Base-by-base conservation (phyloP, 2,329 filamentous ascomycete species). In the Pestalotiopsis sp. region DNA sequence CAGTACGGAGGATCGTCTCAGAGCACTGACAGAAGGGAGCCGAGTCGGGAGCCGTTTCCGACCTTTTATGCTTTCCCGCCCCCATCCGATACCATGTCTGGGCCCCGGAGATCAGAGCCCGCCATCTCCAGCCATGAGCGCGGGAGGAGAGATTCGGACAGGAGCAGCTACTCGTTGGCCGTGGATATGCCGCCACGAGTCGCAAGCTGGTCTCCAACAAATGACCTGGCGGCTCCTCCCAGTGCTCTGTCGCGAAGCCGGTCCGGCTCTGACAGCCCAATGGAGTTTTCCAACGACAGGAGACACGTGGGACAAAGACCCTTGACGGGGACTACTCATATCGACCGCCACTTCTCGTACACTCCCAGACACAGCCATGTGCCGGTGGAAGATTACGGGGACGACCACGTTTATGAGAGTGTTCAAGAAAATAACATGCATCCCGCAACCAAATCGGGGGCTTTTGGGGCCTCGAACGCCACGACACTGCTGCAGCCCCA, bases 401-500 rank as follows among this genome's bases (percentile, higher is more conserved):
- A 62, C 27, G 31, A 40, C n/a, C 27, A 36, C 9, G 36, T 41
- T 36, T 25, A 20, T 40, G 59, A 62, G 36, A 36, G 36, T 17
- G 57, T 36, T 7, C n/a, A 13, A 27, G 23, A 59, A 7, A 17
- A 17, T 36, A 14, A 20, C 23, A 36, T 36, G 13, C 12, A 23
- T 17, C 23, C 57, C 23, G 27, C 23, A n/a, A 59, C 23, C 11
- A 36, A 59, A 23, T 20, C 23, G 23, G 27, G 27, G 57, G n/a
- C 57, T 20, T 38, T 40, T 14, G 31, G 60, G 31, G 60, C 60
- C 25, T 65, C 62, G 20, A 27, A 65, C n/a, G 62, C 62, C 40
- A 65, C 62, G 9, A 65, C 38, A 27, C 38, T 65, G 6, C 45
- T 52, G 23, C 38, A 40, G 40, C 41, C 62, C 11, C 36, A 25